Evolutionary conservation across 441 rosid genomes (phyloP).

Genomic region (Euphorbia neoarborescens): DNA sequence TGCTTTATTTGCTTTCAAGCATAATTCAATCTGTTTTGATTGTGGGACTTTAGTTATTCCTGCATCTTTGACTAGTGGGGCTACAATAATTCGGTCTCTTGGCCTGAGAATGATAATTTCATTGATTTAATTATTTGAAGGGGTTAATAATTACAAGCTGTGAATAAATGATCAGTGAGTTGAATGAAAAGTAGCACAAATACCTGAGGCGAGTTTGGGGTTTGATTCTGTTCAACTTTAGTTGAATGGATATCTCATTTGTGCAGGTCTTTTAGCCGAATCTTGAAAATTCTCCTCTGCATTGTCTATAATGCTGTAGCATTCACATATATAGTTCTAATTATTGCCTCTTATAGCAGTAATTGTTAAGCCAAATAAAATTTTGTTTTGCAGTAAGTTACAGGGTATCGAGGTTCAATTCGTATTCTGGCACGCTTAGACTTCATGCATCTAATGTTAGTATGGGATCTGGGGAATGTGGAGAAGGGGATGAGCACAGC

Average conservation of each 20-base stretch:
- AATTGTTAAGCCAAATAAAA: not conserved
- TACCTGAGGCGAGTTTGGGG: not conserved
- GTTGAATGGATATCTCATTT: not conserved
- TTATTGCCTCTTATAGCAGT: not conserved
- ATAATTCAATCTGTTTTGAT: not conserved
- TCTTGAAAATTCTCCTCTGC: not conserved
- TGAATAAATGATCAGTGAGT: not conserved
- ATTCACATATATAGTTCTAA: slow-evolving; percentile 2
- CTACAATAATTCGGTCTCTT: not conserved
- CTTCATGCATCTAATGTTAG: slow-evolving; percentile 56
- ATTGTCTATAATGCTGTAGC: not conserved
- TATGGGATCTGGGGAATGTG: slow-evolving; percentile 61
- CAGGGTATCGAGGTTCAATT: slow-evolving; percentile 43
- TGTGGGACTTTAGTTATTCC: not conserved
- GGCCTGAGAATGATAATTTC: not conserved
- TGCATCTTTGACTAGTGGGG: not conserved
- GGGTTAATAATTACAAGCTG: no score
- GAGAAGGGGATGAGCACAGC: slow-evolving; percentile 41
- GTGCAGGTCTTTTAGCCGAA: not conserved
- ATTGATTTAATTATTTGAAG: not conserved
- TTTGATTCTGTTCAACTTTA: not conserved
- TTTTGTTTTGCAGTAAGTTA: slow-evolving; percentile 51
- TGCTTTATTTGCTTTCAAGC: not conserved
- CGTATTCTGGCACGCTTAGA: slow-evolving; percentile 29
- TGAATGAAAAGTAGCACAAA: not conserved